These are phyloP conservation scores for Caryopteris hybrid DNA, from an alignment of 305 asterid genomes.

Conservation along the genomic window DNA sequence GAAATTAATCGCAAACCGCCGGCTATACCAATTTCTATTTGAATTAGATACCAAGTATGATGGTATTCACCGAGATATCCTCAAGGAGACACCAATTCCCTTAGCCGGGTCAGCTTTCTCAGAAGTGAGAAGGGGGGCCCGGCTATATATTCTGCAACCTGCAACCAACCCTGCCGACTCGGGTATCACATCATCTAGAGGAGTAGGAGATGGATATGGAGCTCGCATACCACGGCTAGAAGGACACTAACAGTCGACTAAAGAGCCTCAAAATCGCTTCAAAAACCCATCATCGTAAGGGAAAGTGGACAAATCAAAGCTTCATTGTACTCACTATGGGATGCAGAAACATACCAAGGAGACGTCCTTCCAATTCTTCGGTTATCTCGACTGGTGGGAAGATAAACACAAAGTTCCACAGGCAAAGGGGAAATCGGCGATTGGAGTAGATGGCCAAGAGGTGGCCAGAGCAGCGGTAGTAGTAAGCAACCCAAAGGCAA, in stretches of 20 bases:
- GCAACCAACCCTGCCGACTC: background rate
- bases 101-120: background rate
- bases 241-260: background rate
- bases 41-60: background rate
- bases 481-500: background rate
- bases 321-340: too few relatives aligned
- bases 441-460: background rate
- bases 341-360: background rate
- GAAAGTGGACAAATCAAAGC: background rate
- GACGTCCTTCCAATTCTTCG: background rate
- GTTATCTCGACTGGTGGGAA: background rate
- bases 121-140: background rate
- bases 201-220: background rate
- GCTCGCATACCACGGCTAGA: background rate
- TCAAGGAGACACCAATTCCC: too few relatives aligned
- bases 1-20: background rate
- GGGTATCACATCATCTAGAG: background rate
- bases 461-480: background rate
- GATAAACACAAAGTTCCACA: too few relatives aligned
- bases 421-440: too few relatives aligned
- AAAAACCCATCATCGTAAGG: background rate
- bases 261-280: background rate
- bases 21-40: background rate
- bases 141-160: background rate
- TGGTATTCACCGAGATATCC: background rate